These are phyloP conservation scores for Fragilariopsis cylindrus DNA, from an alignment of 108 stramenopile genomes.

Conservation along the genomic window DNA sequence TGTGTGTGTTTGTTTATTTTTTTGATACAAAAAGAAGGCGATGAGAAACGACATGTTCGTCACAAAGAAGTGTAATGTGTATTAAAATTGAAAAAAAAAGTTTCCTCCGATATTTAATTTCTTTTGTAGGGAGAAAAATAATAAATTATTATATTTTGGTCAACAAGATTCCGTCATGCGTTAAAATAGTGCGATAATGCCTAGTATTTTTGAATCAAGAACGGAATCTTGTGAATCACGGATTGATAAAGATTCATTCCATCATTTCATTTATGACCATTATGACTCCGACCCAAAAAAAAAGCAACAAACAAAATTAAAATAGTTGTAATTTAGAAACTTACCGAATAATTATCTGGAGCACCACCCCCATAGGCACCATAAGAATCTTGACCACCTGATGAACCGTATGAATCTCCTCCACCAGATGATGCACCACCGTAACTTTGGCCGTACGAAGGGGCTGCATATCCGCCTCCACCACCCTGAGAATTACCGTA, in stretches of 20 bases:
- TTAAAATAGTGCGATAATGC: neutral
- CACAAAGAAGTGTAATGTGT: too few relatives aligned
- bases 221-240: conserved; percentile 18
- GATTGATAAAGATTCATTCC: neutral
- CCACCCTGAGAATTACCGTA: conserved; percentile 28
- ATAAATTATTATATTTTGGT: neutral
- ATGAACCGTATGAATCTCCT: conserved; percentile 28
- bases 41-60: too few relatives aligned
- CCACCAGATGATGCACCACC: conserved; percentile 43
- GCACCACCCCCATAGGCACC: conserved; percentile 46
- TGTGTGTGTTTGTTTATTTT: too few relatives aligned
- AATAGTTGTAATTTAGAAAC: neutral
- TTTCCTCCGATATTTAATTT: neutral
- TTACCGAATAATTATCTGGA: conserved; percentile 37
- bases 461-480: conserved; percentile 49
- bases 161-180: conserved; percentile 6
- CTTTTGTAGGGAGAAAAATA: neutral
- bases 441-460: conserved; percentile 40
- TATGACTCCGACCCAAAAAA: neutral
- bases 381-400: conserved; percentile 38
- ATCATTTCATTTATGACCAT: neutral
- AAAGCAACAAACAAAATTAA: neutral
- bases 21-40: too few relatives aligned
- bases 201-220: neutral
- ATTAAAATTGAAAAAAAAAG: neutral